phyloP scores from a whole-genome alignment of 2,329 filamentous ascomycete genomes.

The Fusarium multiceps region DNA sequence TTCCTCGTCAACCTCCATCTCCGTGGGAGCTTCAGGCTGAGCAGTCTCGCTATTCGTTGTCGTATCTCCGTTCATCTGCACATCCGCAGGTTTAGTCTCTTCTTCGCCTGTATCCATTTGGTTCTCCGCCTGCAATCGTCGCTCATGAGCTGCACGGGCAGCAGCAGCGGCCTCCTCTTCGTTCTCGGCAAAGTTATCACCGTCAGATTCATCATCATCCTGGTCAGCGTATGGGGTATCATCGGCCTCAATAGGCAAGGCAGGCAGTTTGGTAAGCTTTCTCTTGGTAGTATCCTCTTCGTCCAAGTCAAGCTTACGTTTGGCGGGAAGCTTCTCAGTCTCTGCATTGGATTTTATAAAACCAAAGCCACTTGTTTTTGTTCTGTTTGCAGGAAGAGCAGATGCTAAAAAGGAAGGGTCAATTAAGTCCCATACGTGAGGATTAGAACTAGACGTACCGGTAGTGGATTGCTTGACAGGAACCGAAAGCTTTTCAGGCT shows the following conservation, averaged over 20 bases:
- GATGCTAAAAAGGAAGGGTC: slow-evolving; percentile 54
- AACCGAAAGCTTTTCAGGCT: slow-evolving; percentile 50
- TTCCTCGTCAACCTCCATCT: slow-evolving; percentile 69
- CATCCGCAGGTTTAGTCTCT: slow-evolving; percentile 42
- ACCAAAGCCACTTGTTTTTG: slow-evolving; percentile 86
- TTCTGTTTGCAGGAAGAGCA: slow-evolving; percentile 72
- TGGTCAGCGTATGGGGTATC: slow-evolving; percentile 70
- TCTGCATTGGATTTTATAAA: slow-evolving; percentile 76
- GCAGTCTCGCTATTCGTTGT: slow-evolving; percentile 42
- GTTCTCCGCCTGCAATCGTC: slow-evolving; percentile 69
- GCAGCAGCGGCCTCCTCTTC: slow-evolving; percentile 91
- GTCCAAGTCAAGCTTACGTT: slow-evolving; percentile 83
- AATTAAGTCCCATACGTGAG: slow-evolving; percentile 25
- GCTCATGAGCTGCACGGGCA: slow-evolving; percentile 85
- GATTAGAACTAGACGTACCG: slow-evolving; percentile 49
- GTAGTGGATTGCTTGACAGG: slow-evolving; percentile 50
- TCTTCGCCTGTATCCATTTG: slow-evolving; percentile 58
- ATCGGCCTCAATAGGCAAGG: slow-evolving; percentile 74
- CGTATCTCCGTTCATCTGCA: slow-evolving; percentile 46
- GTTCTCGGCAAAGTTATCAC: slow-evolving; percentile 80
- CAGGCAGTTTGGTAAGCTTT: slow-evolving; percentile 91
- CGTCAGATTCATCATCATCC: slow-evolving; percentile 78
- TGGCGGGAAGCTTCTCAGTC: slow-evolving; percentile 72
- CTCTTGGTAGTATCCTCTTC: slow-evolving; percentile 89
- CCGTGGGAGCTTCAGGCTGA: slow-evolving; percentile 48